Conservation (phyloP, 208 protist species). For the Wallacemonas sp. region DNA sequence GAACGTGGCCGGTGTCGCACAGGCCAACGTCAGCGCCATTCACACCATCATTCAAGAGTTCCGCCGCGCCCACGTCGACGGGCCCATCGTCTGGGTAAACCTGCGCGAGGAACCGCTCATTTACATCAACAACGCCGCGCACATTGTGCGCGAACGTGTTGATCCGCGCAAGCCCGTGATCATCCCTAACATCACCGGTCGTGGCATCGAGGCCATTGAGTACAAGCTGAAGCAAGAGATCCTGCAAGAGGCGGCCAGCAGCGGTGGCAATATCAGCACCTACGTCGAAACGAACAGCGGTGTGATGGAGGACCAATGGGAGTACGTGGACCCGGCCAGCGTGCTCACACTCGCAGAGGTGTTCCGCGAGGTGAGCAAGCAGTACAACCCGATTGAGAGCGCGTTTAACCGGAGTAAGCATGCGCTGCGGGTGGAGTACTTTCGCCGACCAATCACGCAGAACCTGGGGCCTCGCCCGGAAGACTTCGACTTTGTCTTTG, state of each 20-base stretch:
- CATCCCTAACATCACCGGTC: conserved; percentile 79
- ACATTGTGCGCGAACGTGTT: conserved; percentile 82
- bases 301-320: conserved; percentile 87
- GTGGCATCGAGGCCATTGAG: conserved; percentile 76
- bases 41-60: conserved; percentile 83
- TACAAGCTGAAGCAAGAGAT: conserved; percentile 86
- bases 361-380: conserved; percentile 45
- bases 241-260: conserved; percentile 76
- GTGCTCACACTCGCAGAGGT: conserved; percentile 70
- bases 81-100: conserved; percentile 82
- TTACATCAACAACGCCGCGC: conserved; percentile 84
- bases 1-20: conserved; percentile 80
- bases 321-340: conserved; percentile 53
- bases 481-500: conserved; percentile 88
- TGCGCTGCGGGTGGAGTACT: conserved; percentile 61
- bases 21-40: conserved; percentile 74
- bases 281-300: conserved; percentile 62
- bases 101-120: conserved; percentile 86
- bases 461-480: conserved; percentile 73
- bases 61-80: conserved; percentile 60
- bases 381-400: conserved; percentile 13
- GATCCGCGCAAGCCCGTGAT: conserved; percentile 79
- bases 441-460: conserved; percentile 78
- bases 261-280: conserved; percentile 85
- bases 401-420: conserved; percentile 10